A percentile compares a stretch with the other conserved stretches of the same genome.
phyloP scores from a whole-genome alignment of 495 filamentous ascomycete genomes.

The Zalerion maritima region DNA sequence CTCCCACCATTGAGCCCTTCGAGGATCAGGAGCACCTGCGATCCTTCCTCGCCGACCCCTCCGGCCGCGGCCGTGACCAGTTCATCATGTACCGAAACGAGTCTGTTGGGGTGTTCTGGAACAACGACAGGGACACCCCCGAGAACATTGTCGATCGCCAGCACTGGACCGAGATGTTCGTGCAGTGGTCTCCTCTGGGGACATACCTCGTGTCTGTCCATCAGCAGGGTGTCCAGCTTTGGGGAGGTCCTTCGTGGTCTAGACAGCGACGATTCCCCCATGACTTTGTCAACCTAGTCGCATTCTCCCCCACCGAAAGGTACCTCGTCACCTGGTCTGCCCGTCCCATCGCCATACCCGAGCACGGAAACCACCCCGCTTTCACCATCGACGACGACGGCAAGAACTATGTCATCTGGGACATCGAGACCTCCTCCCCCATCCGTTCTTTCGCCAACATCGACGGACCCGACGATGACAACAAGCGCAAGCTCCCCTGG shows the following conservation, averaged over 20 bases:
- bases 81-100: slow-evolving; percentile 85
- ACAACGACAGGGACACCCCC: slow-evolving; percentile 81
- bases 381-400: slow-evolving; percentile 86
- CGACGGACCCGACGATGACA: slow-evolving; percentile 50
- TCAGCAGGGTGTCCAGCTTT: slow-evolving; percentile 87
- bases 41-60: slow-evolving; percentile 77
- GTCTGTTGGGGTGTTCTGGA: slow-evolving; percentile 90
- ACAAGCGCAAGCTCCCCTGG: slow-evolving; percentile 74
- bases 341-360: slow-evolving; percentile 76
- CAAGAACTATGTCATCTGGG: slow-evolving; percentile 99
- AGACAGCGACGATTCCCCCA: slow-evolving; percentile 86
- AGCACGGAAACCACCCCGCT: slow-evolving; percentile 62
- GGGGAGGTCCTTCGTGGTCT: slow-evolving; percentile 82
- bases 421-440: slow-evolving; percentile 78
- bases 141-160: slow-evolving; percentile 79
- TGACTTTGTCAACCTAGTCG: slow-evolving; percentile 85
- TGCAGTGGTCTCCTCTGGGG: slow-evolving; percentile 93
- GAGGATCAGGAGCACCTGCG: slow-evolving; percentile 85
- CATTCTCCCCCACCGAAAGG: slow-evolving; percentile 86
- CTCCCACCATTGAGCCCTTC: slow-evolving; percentile 66
- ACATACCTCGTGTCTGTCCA: slow-evolving; percentile 92
- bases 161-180: slow-evolving; percentile 94
- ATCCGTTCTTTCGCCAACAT: slow-evolving; percentile 84
- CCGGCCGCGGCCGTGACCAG: slow-evolving; percentile 80
- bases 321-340: slow-evolving; percentile 96